A percentile compares a stretch with the other conserved stretches of the same genome.
Evolutionary conservation across 179 eudicot genomes (phyloP).

Genomic region (Monotropa hypopitys): DNA sequence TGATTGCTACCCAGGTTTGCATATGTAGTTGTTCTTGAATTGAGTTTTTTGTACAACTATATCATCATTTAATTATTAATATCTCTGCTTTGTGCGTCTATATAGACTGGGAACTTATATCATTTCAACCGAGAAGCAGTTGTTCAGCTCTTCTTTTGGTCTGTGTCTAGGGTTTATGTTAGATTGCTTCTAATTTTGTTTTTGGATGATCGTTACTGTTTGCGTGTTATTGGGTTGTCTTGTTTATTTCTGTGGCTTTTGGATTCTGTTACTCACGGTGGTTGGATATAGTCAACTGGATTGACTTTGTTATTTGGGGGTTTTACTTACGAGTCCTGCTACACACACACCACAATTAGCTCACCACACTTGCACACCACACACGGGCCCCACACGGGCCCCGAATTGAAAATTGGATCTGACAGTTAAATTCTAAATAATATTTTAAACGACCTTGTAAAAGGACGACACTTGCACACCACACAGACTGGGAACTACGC

Average conservation of each 20-base stretch:
- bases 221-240: neutral
- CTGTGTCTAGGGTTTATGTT: conserved; percentile 9
- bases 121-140: neutral
- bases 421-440: too few species aligned
- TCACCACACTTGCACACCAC: too few species aligned
- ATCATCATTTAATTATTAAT: neutral
- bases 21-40: conserved; percentile 5
- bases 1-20: neutral
- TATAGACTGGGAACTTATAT: neutral
- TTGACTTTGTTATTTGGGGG: neutral
- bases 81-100: neutral
- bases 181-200: neutral
- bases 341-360: too few species aligned
- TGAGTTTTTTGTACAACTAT: neutral
- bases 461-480: too few species aligned
- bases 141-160: neutral
- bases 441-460: too few species aligned
- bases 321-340: too few species aligned
- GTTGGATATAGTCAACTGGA: neutral
- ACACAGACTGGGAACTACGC: too few species aligned
- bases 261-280: neutral
- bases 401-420: too few species aligned
- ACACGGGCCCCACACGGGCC: too few species aligned
- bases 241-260: neutral
- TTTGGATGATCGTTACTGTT: neutral